Evolutionary conservation across 2,329 filamentous ascomycete species (phyloP).

Genomic region (Botrytis tulipae): DNA sequence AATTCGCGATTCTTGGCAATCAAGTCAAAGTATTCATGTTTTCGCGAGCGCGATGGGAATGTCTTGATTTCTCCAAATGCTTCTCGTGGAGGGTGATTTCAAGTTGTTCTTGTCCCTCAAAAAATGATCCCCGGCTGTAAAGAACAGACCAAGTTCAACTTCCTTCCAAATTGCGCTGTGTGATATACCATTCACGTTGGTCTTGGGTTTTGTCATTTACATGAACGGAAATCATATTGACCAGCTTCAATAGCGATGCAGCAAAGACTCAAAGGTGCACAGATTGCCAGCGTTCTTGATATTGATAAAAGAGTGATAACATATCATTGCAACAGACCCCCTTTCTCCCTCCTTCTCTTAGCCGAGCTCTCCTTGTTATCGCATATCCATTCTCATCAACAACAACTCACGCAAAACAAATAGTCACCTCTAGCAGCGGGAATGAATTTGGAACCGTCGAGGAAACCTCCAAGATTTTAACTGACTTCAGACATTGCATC

Average conservation of each 20-base stretch:
- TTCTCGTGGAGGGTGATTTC: neutral
- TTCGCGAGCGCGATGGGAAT: neutral
- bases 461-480: neutral
- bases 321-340: neutral
- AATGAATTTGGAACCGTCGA: rapidly evolving
- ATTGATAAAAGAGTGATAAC: neutral
- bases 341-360: neutral
- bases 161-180: neutral
- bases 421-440: neutral
- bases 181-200: neutral
- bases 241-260: neutral
- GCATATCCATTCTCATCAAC: neutral
- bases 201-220: neutral
- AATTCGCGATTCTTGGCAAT: neutral
- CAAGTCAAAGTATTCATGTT: neutral
- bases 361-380: neutral
- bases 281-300: neutral
- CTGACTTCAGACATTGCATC: neutral
- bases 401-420: neutral
- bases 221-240: neutral
- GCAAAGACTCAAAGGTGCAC: neutral
- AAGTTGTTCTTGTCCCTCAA: neutral
- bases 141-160: neutral
- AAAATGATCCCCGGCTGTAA: neutral
- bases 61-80: neutral